Evolutionary conservation across 2,329 filamentous ascomycete genomes (phyloP).

Genomic region (Microthyrium microscopicum): DNA sequence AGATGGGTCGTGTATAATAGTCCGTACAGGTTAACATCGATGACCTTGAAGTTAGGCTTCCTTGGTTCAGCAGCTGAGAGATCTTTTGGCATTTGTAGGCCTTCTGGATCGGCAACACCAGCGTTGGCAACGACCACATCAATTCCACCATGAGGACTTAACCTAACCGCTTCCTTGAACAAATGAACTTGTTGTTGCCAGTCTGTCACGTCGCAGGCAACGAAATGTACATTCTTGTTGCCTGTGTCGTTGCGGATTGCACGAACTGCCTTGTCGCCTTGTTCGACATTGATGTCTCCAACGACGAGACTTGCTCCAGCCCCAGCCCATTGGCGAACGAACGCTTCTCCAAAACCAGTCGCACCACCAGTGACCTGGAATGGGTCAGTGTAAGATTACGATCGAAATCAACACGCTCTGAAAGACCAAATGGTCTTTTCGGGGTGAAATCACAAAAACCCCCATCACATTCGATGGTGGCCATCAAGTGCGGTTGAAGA

Average conservation of each 20-base stretch:
- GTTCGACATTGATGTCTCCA: constrained; percentile 41
- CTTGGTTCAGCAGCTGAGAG: constrained; percentile 27
- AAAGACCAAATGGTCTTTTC: too few relatives aligned
- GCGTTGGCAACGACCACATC: constrained; percentile 52
- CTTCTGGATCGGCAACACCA: constrained; percentile 33
- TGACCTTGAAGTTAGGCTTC: constrained; percentile 33
- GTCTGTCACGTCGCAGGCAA: constrained; percentile 46
- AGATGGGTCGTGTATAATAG: constrained; percentile 50
- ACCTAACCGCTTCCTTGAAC: constrained; percentile 40
- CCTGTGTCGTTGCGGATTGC: constrained; percentile 29
- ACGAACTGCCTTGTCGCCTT: constrained; percentile 38
- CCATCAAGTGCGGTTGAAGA: too few relatives aligned
- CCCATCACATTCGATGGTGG: too few relatives aligned
- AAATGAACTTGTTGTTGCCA: constrained; percentile 48
- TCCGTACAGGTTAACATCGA: constrained; percentile 48
- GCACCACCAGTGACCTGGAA: constrained; percentile 25
- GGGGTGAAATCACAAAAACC: too few relatives aligned
- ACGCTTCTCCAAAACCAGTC: constrained; percentile 22
- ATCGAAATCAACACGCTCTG: too few relatives aligned
- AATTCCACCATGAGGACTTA: constrained; percentile 38
- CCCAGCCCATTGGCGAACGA: constrained; percentile 21
- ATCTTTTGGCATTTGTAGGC: constrained; percentile 34
- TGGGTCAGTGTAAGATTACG: constrained; percentile 19
- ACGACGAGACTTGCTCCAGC: constrained; percentile 40
- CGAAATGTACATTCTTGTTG: constrained; percentile 34